phyloP scores from a whole-genome alignment of 148 eudicot genomes.

The Limonium bicolor region DNA sequence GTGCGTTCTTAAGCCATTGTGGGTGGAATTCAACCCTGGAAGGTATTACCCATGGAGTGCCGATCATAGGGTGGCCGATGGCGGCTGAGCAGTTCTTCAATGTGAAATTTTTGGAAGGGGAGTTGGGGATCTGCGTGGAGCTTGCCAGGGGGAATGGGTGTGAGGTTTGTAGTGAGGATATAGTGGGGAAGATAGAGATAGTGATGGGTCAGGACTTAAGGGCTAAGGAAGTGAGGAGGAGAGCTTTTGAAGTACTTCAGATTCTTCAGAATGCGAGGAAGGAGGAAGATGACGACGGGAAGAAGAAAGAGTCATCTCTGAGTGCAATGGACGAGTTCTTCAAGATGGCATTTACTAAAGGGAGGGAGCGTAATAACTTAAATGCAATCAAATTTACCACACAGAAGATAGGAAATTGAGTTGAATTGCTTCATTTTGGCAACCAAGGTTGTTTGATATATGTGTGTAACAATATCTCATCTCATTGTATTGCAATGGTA shows the following conservation, averaged over 20 bases:
- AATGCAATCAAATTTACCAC: too few species aligned
- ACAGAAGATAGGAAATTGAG: too few species aligned
- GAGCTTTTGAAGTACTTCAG: constrained; percentile 13
- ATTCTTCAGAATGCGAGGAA: constrained; percentile 17
- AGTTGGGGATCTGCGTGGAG: constrained; percentile 34
- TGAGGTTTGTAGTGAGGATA: constrained; percentile 18
- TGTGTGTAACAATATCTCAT: too few species aligned
- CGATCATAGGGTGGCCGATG: constrained; percentile 49
- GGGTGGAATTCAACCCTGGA: constrained; percentile 62
- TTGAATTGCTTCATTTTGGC: too few species aligned
- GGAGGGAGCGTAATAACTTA: too few species aligned
- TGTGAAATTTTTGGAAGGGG: constrained; percentile 29
- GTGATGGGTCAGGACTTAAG: constrained; percentile 24
- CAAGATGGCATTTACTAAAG: constrained; percentile 9
- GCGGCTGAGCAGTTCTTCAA: constrained; percentile 41
- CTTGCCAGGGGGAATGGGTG: constrained; percentile 29
- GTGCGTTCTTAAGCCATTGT: constrained; percentile 34
- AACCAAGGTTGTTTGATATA: too few species aligned
- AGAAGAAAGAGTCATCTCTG: constrained; percentile 24
- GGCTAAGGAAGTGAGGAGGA: constrained; percentile 20
- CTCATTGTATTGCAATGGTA: too few species aligned
- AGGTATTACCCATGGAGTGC: constrained; percentile 25
- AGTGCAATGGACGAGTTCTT: constrained; percentile 39
- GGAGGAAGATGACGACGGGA: constrained; percentile 4
- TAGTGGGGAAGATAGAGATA: constrained; percentile 21